phyloP scores from a whole-genome alignment of 1,284 basidiomycete species.

The Taiwanofungus camphoratus region DNA sequence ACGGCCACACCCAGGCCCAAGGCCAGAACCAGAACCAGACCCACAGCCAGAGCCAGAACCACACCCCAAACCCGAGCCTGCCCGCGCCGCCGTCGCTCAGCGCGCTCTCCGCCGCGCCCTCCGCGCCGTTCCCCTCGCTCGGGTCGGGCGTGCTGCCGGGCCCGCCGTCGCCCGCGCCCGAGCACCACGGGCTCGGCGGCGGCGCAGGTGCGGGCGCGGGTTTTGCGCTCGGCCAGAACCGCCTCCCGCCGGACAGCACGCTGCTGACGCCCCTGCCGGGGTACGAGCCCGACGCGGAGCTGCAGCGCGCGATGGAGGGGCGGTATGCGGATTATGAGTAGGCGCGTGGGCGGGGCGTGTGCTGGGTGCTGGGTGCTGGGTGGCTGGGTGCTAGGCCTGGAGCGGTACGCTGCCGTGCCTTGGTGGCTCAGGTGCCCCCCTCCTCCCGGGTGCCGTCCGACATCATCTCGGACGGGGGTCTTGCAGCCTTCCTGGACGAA shows the following conservation, averaged over 20 bases:
- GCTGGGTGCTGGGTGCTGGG: neutral
- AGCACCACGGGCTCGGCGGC: neutral
- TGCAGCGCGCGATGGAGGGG: conserved; percentile 11
- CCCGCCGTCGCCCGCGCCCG: neutral
- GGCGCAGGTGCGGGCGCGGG: conserved; percentile 10
- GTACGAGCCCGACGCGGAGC: conserved; percentile 27
- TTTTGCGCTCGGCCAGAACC: conserved; percentile 27
- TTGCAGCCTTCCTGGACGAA: too few species aligned
- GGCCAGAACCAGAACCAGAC: too few species aligned
- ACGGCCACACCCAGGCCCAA: conserved; percentile 12
- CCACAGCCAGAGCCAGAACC: too few species aligned
- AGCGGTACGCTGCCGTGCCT: too few species aligned
- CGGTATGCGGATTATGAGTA: too few species aligned
- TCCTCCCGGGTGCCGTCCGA: too few species aligned
- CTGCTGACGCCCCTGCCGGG: conserved; percentile 44
- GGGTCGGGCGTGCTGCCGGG: conserved; percentile 8
- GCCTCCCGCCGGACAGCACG: conserved; percentile 42
- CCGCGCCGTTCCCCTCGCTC: conserved; percentile 11
- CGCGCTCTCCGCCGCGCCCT: conserved; percentile 12
- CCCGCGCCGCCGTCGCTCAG: neutral
- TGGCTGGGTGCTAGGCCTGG: too few species aligned
- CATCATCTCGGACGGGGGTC: too few species aligned
- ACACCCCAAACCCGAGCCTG: neutral
- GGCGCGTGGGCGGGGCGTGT: neutral
- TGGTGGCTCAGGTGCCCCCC: too few species aligned